phyloP scores from a whole-genome alignment of 1,284 basidiomycete genomes.

The Tilletia caries region DNA sequence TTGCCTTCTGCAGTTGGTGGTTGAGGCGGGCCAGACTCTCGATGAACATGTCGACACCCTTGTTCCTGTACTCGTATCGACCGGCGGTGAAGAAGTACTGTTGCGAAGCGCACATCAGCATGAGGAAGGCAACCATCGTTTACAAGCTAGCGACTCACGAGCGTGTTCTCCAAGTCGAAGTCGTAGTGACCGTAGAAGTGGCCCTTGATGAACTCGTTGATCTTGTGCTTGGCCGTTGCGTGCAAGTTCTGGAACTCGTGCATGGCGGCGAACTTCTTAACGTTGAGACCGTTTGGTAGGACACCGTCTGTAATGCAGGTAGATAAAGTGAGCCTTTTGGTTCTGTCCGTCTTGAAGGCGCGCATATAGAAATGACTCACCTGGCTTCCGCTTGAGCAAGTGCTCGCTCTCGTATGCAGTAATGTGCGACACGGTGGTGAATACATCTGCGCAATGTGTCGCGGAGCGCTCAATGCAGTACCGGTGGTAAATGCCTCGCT shows the following conservation, averaged over 20 bases:
- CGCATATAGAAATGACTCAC: neutral
- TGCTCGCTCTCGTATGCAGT: constrained; percentile 97
- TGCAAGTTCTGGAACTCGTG: constrained; percentile 97
- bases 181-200: constrained; percentile 98
- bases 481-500: constrained; percentile 83
- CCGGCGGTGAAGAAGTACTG: constrained; percentile 96
- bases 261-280: constrained; percentile 92
- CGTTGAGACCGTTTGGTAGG: constrained; percentile 95
- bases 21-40: constrained; percentile 80
- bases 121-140: no score
- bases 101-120: no score
- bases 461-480: constrained; percentile 96
- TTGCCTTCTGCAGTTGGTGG: constrained; percentile 75
- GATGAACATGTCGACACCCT: constrained; percentile 99
- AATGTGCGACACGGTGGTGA: constrained; percentile 88
- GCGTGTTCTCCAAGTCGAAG: constrained; percentile 89
- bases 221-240: constrained; percentile 86
- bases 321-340: neutral
- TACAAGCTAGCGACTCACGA: constrained; percentile 54
- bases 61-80: constrained; percentile 97
- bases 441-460: constrained; percentile 92
- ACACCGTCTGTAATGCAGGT: constrained; percentile 69
- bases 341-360: no score
- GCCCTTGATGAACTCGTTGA: constrained; percentile 93
- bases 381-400: constrained; percentile 84